Conservation (phyloP, 495 filamentous ascomycete genomes). For the Neurospora pannonica region DNA sequence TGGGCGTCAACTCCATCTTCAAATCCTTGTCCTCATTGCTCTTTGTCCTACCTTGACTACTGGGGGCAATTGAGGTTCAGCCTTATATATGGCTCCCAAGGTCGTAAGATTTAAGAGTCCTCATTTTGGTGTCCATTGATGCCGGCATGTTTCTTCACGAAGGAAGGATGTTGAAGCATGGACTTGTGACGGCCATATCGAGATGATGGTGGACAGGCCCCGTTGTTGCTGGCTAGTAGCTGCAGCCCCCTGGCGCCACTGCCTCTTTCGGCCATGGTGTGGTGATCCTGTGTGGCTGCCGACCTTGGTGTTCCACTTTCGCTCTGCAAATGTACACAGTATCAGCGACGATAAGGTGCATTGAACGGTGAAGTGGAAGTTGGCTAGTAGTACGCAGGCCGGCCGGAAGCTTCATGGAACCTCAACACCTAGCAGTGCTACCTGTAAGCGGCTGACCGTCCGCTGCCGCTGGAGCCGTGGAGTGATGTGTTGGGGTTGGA, state of each 20-base stretch:
- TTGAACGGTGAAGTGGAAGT: background rate
- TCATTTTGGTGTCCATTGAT: background rate
- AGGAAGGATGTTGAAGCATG: background rate
- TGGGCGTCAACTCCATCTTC: background rate
- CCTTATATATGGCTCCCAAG: background rate
- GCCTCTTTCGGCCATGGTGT: background rate
- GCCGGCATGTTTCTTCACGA: background rate
- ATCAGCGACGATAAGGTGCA: background rate
- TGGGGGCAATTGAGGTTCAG: background rate
- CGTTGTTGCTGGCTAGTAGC: background rate
- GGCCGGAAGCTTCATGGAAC: background rate
- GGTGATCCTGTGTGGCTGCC: background rate
- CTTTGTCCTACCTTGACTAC: background rate
- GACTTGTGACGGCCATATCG: background rate
- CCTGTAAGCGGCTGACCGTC: background rate
- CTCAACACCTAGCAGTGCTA: background rate
- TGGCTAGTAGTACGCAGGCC: background rate
- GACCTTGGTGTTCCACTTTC: background rate
- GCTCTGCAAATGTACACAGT: background rate
- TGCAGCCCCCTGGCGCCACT: background rate
- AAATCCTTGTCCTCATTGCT: background rate
- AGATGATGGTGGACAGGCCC: background rate
- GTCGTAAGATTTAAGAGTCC: background rate
- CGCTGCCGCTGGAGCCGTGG: background rate
- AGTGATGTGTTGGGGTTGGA: background rate